Evolutionary conservation across 2,329 filamentous ascomycete genomes (phyloP), one percentile per base, ranked within the genome.

Genomic region (Beauveria scarabaeidicola): DNA sequence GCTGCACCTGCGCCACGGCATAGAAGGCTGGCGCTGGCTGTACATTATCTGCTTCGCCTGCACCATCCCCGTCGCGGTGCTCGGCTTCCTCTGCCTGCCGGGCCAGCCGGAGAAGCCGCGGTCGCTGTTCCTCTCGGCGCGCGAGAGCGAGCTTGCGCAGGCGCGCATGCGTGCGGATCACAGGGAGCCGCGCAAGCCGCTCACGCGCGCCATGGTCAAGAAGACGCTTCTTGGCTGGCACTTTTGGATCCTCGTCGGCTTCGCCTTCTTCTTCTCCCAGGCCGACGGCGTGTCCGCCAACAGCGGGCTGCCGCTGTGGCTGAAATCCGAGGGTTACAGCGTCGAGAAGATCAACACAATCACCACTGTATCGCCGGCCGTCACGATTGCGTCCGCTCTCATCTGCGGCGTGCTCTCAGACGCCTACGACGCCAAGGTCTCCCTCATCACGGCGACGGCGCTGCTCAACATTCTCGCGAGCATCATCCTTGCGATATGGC

Each of bases 391-490:
- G 9, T 75, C 76, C 2, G 82, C 81, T 0, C 69, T 85, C 0
- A 66, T 74, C 3, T 83, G 81, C 62, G 82, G 80, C 2, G 82
- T 80, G 77, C 73, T 75, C 3, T 82, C 79, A 3, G 82, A 84
- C 65, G 74, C 75, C 1, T 76, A 81, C 58, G 79, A 77, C 3
- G 78, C 73, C 4, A 70, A 74, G 25, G 63, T 71, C 27, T 63
- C 66, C 15, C 61, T 74, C 15, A 67, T 67, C 19, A 68, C 69
- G 2, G 40, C 53, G 19, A 63, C 63, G 19, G 64, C 61, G 11
- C 17, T 60, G 44, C 36, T 64, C 23, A 66, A 65, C 29, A 64
- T 65, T 1, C 46, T 64, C n/a, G 61, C 58, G 6, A 69, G 66
- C 32, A 63, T 69, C 29, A 68, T 72, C 36, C 63, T 75, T 9